A percentile compares a stretch with the other conserved stretches of the same genome.
Evolutionary conservation across 164 flowering plant genomes (phyloP).

Genomic region (Magnolia sinica): DNA sequence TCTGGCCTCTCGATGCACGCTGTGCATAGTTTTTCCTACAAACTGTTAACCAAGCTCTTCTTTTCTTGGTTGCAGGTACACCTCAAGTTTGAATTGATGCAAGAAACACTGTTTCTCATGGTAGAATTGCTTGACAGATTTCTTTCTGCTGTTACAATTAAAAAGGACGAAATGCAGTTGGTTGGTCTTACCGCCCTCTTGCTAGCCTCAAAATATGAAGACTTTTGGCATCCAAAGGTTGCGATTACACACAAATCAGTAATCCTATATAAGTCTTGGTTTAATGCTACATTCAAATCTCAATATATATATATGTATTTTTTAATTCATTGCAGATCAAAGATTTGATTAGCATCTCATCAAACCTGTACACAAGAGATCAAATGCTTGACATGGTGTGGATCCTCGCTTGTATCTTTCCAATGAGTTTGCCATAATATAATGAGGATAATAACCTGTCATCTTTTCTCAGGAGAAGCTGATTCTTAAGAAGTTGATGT

Average conservation of each 20-base stretch:
- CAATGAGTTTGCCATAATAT: background rate
- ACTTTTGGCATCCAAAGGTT: slow-evolving; percentile 95
- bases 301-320: slow-evolving; percentile 7
- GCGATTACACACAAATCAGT: background rate
- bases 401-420: slow-evolving; percentile 1
- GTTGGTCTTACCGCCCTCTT: slow-evolving; percentile 87
- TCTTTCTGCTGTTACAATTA: slow-evolving; percentile 53
- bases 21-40: background rate
- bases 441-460: slow-evolving; percentile 1
- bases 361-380: slow-evolving; percentile 64
- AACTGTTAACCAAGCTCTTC: background rate
- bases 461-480: slow-evolving; percentile 62
- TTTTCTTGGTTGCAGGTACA: slow-evolving; percentile 56
- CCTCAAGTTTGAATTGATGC: slow-evolving; percentile 78
- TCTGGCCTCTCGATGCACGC: background rate
- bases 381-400: slow-evolving; percentile 81
- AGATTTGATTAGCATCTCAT: slow-evolving; percentile 73
- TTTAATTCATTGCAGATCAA: slow-evolving; percentile 39
- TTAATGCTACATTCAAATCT: background rate
- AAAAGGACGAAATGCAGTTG: slow-evolving; percentile 75
- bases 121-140: slow-evolving; percentile 68
- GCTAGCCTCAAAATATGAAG: slow-evolving; percentile 91
- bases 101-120: slow-evolving; percentile 82
- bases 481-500: slow-evolving; percentile 63
- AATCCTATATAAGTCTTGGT: background rate